phyloP scores from a whole-genome alignment of 371 early-diverging fungal species.

The Mortierella sp. region DNA sequence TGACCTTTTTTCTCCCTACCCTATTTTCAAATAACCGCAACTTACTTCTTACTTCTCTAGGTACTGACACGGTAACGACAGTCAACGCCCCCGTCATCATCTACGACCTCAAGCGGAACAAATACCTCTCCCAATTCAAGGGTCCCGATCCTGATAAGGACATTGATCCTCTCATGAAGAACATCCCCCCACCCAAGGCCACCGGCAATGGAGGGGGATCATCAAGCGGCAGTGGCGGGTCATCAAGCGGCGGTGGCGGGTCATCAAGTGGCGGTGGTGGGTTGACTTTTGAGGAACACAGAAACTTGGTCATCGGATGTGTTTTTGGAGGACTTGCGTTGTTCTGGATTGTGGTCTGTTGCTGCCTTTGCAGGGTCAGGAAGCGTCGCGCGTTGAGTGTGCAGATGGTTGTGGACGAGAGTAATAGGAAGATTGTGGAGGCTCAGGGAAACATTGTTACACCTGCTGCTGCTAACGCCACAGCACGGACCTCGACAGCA shows the following conservation, averaged over 20 bases:
- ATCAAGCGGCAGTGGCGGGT: too few species aligned
- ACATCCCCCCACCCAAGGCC: neutral
- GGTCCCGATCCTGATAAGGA: conserved; percentile 16
- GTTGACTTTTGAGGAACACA: neutral
- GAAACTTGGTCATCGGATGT: neutral
- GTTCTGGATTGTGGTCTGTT: neutral
- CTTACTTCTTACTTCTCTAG: neutral
- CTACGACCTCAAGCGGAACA: conserved; percentile 21
- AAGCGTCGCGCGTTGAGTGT: neutral
- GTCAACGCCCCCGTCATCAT: neutral
- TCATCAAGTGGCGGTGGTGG: neutral
- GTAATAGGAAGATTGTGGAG: neutral
- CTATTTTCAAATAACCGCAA: neutral
- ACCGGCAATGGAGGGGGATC: neutral
- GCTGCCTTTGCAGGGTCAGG: neutral
- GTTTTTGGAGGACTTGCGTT: neutral
- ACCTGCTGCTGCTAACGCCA: neutral
- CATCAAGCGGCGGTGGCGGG: neutral
- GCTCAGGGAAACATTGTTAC: neutral
- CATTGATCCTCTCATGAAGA: conserved; percentile 2
- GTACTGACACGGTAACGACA: neutral
- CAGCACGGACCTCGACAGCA: neutral
- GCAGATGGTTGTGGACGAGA: neutral
- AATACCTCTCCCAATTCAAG: conserved; percentile 12
- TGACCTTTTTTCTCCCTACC: neutral